These are phyloP conservation scores for Gossypium schwendimanii DNA, from an alignment of 441 rosid genomes.

Conservation along the genomic window DNA sequence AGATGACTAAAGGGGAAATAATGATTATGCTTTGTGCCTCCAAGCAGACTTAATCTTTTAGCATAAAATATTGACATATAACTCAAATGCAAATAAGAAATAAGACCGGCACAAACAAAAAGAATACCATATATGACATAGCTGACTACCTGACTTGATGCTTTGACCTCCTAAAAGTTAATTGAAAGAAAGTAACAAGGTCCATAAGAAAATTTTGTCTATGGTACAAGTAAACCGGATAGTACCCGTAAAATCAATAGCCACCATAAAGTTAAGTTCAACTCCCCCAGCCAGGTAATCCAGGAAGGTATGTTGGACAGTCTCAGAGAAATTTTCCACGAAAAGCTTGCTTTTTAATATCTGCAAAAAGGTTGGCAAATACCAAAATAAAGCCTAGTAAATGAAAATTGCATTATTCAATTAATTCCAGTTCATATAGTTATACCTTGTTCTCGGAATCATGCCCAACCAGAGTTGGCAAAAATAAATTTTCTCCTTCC, in stretches of 20 bases:
- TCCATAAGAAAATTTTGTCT: not conserved
- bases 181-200: not conserved
- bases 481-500: constrained; percentile 43
- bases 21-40: not conserved
- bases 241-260: constrained; percentile 89
- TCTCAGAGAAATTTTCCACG: constrained; percentile 65
- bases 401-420: constrained; percentile 4
- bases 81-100: constrained; percentile 4
- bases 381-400: not conserved
- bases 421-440: constrained; percentile 14
- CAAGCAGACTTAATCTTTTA: not conserved
- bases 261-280: constrained; percentile 91
- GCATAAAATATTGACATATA: not conserved
- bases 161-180: not conserved
- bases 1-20: not conserved
- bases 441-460: constrained; percentile 53
- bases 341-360: constrained; percentile 59
- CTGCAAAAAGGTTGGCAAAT: constrained; percentile 29
- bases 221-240: constrained; percentile 9
- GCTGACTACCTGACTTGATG: constrained; percentile 5
- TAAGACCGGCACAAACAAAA: constrained; percentile 11
- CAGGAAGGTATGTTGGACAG: constrained; percentile 59
- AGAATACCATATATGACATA: not conserved
- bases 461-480: constrained; percentile 51
- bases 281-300: constrained; percentile 80